Evolutionary conservation across 2,329 filamentous ascomycete species (phyloP), one percentile per base, ranked within the genome.

Genomic region (Talaromyces funiculosus): DNA sequence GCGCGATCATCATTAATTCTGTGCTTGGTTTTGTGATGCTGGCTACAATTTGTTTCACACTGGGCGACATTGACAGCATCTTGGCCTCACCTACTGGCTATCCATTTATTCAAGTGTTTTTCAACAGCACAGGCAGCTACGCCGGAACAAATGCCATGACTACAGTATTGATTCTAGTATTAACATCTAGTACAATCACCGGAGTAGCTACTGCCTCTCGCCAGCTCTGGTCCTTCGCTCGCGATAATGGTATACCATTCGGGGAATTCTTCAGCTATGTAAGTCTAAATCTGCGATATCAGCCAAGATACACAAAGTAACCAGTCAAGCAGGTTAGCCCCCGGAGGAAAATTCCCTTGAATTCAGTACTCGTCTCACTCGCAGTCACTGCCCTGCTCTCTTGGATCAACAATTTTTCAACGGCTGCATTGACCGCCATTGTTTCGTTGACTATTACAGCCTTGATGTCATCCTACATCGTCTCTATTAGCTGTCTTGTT

Each of bases 41-140:
- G 12, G 74, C 84, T 16, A 80, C 81, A 0, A 73, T 83, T 37
- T 75, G 82, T 12, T 86, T 84, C 64, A 82, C 79, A 29, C 72
- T 85, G n/a, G 77, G 77, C 2, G 76, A 85, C 58, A 70, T 82
- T 12, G 73, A 79, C 8, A 68, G 67, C 0, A 75, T 80, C 0
- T 67, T 82, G 2, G 68, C 70, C 0, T 77, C 76, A 0, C 74
- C 75, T 0, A 82, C 82, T 0, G 78, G 77, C 0, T 84, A 82
- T 56, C 84, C 85, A 0, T 85, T 85, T 64, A 85, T 87, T 66
- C 77, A 84, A 54, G 78, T 86, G 20, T 85, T 85, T 62, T 76
- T 76, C 63, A 77, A 83, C 38, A 78, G 78, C 1, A 81, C 82
- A 1, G 72, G 76, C 1, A 81, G 77, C n/a, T 68, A 76, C 2